Evolutionary conservation across 345 rosid species (phyloP).

Genomic region (Erodium maritimum): DNA sequence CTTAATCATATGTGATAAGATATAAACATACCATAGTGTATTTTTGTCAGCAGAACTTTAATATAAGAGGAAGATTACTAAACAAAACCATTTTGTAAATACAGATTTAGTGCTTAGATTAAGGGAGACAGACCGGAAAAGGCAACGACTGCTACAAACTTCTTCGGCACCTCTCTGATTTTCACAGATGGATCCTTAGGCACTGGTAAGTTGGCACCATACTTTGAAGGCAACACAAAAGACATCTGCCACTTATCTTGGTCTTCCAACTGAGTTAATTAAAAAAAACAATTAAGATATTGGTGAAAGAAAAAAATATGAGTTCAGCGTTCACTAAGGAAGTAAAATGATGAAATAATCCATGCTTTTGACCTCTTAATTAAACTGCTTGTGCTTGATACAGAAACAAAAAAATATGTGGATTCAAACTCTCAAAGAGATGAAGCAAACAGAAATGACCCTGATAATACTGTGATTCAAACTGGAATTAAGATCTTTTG

Average conservation of each 20-base stretch:
- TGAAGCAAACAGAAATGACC: too few species aligned
- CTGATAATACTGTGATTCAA: too few species aligned
- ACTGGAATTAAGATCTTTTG: too few species aligned
- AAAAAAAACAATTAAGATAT: slow-evolving; percentile 5
- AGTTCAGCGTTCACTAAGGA: not conserved
- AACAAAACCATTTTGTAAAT: not conserved
- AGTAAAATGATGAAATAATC: not conserved
- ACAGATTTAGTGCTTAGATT: not conserved
- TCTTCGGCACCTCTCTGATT: slow-evolving; percentile 58
- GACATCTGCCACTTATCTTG: slow-evolving; percentile 82
- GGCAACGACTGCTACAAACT: slow-evolving; percentile 59
- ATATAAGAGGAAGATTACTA: not conserved
- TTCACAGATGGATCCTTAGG: slow-evolving; percentile 70
- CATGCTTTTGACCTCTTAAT: not conserved
- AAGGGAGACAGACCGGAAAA: slow-evolving; percentile 39
- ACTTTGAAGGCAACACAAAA: slow-evolving; percentile 81
- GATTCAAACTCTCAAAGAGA: too few species aligned
- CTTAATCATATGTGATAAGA: not conserved
- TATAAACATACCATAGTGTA: not conserved
- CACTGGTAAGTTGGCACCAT: slow-evolving; percentile 60
- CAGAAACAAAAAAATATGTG: not conserved
- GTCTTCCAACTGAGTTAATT: slow-evolving; percentile 30
- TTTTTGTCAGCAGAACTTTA: not conserved
- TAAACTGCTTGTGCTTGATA: not conserved
- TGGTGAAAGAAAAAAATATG: not conserved